Evolutionary conservation across 75 land plant species (phyloP).

Genomic region (Pinus tabuliformis): DNA sequence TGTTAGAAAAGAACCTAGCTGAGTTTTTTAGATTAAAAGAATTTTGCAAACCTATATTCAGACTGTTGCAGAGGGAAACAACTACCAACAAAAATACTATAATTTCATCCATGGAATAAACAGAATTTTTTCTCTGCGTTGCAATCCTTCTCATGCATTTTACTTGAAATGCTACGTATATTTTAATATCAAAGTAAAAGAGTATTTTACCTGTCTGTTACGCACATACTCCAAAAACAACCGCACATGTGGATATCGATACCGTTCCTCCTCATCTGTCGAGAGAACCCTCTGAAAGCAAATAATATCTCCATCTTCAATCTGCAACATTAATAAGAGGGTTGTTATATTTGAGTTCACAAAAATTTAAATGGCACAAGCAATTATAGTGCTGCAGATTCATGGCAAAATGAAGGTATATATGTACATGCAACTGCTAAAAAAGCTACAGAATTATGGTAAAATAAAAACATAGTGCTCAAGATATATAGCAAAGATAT

Average conservation of each 20-base stretch:
- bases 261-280: slow-evolving; percentile 27
- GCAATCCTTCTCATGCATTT: no score
- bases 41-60: no score
- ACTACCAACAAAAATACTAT: no score
- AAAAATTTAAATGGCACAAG: background rate
- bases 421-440: background rate
- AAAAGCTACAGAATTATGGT: background rate
- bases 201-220: slow-evolving; percentile 35
- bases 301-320: slow-evolving; percentile 50
- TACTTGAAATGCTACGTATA: no score
- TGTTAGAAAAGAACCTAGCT: no score
- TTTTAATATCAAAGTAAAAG: background rate
- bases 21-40: no score
- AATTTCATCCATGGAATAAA: no score
- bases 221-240: slow-evolving; percentile 46
- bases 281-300: slow-evolving; percentile 40
- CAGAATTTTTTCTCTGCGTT: no score
- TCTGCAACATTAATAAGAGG: slow-evolving; percentile 11
- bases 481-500: no score
- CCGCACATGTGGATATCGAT: slow-evolving; percentile 38
- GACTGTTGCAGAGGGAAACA: no score
- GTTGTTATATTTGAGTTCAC: background rate
- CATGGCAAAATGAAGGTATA: background rate
- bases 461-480: background rate
- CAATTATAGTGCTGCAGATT: background rate